Base-by-base conservation (phyloP, 106 monocot species). In the Allium sativum region DNA sequence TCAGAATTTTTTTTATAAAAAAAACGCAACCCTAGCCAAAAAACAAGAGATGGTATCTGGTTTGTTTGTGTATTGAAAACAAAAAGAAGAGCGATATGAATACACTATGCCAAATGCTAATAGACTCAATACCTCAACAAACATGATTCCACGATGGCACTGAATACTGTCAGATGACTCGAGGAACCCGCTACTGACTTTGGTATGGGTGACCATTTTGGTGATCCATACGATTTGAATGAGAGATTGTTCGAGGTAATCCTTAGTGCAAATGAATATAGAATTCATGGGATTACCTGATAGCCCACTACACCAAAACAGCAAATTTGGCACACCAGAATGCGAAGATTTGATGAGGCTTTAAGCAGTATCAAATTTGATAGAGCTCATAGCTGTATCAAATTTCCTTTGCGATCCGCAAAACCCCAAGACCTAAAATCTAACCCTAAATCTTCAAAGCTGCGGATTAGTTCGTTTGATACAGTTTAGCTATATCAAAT, bases 141-240 rank as follows among this genome's bases (percentile, higher is more conserved):
- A 96, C 79, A 84, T 79, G 77, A 96, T 87, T 44, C 96, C 96
- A 46, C 91, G 96, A 70, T 95, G 84, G 72, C 90, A 90, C 10
- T 76, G 76, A 71, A 95, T 84, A 79, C 95, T 95, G 45, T 95
- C 84, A 1, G 72, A 42, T 14, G 95, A 95, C 71, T 95, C 81
- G 59, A 90, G 57, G 61, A 90, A 90, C 1, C 96, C 96, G 54
- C 84, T 96, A 72, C 87, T 87, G n/a, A 87, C 96, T 70, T 91
- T 90, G 44, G 91, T 98, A 68, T 85, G 91, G n/a, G 80, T 65
- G 8, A 87, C 91, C 12, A 72, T 62, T 44, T 85, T 82, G 1
- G 96, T 98, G 72, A 98, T 92, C 16, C 96, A 91, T 0, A 98
- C 96, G 7, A 65, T 88, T 69, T 98, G 79, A 40, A 98, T 88